Evolutionary conservation across 1,284 basidiomycete species (phyloP).

Genomic region (Meira miltonrushii): DNA sequence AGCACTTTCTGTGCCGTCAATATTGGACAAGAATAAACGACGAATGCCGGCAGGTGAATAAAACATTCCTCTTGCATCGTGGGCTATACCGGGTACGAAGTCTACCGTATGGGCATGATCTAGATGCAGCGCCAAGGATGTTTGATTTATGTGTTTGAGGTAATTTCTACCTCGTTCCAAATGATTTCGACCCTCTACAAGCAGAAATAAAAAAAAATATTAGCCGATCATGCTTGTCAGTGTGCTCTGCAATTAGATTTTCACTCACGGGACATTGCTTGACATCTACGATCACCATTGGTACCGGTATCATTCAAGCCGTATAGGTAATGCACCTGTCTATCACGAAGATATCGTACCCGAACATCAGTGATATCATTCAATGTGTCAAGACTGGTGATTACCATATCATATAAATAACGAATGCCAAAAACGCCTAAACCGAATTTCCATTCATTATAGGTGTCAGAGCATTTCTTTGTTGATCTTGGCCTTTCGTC

Average conservation of each 20-base stretch:
- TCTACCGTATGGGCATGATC: conserved; percentile 25
- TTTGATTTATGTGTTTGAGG: conserved; percentile 16
- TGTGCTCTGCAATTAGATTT: neutral
- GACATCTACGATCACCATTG: conserved; percentile 25
- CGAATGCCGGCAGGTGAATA: conserved; percentile 23
- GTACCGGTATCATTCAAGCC: conserved; percentile 23
- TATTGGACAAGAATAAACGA: conserved; percentile 30
- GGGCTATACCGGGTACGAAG: conserved; percentile 21
- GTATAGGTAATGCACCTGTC: conserved; percentile 28
- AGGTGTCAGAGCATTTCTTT: conserved; percentile 20
- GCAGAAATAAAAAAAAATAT: neutral
- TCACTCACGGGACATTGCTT: conserved; percentile 16
- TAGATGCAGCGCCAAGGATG: conserved; percentile 14
- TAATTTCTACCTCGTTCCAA: conserved; percentile 27
- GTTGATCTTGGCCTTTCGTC: conserved; percentile 19
- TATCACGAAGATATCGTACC: conserved; percentile 18
- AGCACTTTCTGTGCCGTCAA: conserved; percentile 27
- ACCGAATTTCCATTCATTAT: conserved; percentile 36
- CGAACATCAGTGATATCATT: conserved; percentile 30
- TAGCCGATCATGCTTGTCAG: neutral
- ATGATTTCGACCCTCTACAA: conserved; percentile 27
- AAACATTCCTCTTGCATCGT: conserved; percentile 32
- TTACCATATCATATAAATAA: conserved; percentile 28
- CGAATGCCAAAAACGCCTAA: conserved; percentile 22
- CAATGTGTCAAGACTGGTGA: conserved; percentile 20